phyloP scores from a whole-genome alignment of 805 yeast species.

The Henningerozyma blattae region DNA sequence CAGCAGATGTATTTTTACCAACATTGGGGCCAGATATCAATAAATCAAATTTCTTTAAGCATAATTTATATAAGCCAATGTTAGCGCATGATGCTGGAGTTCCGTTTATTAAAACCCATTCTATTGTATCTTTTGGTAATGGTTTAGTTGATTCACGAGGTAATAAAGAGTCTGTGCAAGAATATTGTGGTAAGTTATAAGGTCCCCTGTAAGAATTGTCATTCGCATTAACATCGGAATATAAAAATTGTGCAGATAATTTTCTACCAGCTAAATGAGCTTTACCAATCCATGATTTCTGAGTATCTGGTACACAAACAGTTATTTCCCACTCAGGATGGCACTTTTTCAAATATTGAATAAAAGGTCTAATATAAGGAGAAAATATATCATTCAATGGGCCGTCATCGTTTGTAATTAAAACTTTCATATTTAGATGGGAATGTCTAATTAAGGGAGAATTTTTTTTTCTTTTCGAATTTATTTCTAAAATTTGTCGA shows the following conservation, averaged over 20 bases:
- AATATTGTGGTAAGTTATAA: slow-evolving; percentile 37
- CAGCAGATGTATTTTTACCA: slow-evolving; percentile 84
- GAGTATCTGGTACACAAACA: slow-evolving; percentile 70
- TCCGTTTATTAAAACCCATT: slow-evolving; percentile 82
- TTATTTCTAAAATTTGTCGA: too few relatives aligned
- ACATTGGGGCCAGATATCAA: slow-evolving; percentile 93
- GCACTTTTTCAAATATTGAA: slow-evolving; percentile 45
- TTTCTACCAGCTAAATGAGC: slow-evolving; percentile 83
- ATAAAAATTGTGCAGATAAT: slow-evolving; percentile 50
- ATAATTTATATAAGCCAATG: slow-evolving; percentile 69
- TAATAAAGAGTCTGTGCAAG: slow-evolving; percentile 18
- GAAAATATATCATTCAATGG: slow-evolving; percentile 72
- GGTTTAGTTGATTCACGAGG: slow-evolving; percentile 10
- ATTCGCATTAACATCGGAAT: slow-evolving; percentile 34
- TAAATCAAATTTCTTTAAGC: slow-evolving; percentile 51
- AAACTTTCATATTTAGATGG: slow-evolving; percentile 30
- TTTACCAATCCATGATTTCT: slow-evolving; percentile 94
- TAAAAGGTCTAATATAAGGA: slow-evolving; percentile 76
- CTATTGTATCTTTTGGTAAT: slow-evolving; percentile 33
- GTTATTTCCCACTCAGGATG: slow-evolving; percentile 75
- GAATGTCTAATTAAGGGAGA: too few relatives aligned
- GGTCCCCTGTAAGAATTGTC: slow-evolving; percentile 59
- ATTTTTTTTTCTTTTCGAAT: too few relatives aligned
- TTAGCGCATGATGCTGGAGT: slow-evolving; percentile 96
- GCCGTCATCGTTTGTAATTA: slow-evolving; percentile 90